Evolutionary conservation across 306 rosid species (phyloP).

Genomic region (Senna siamea): DNA sequence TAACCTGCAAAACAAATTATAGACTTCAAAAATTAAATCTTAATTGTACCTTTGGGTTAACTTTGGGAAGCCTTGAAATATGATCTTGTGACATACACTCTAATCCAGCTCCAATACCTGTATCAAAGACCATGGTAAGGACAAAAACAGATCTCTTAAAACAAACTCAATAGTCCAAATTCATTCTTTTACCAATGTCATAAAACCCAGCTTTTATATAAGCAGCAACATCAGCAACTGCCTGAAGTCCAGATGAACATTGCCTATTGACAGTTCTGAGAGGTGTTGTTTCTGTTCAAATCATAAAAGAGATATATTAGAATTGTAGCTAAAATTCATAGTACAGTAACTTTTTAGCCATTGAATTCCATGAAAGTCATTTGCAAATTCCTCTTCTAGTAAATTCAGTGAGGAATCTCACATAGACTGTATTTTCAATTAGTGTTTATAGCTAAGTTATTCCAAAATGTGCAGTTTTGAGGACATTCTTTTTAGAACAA

Average conservation of each 20-base stretch:
- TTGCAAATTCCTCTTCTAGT: not conserved
- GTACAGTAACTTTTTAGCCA: slow-evolving; percentile 2
- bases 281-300: slow-evolving; percentile 72
- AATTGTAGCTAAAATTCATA: slow-evolving; percentile 5
- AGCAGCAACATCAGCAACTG: slow-evolving; percentile 96
- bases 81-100: slow-evolving; percentile 70
- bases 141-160: slow-evolving; percentile 2
- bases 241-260: slow-evolving; percentile 97
- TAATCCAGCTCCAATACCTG: slow-evolving; percentile 93
- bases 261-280: slow-evolving; percentile 89
- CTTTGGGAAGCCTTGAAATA: slow-evolving; percentile 35
- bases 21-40: slow-evolving; percentile 1
- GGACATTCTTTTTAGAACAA: not conserved
- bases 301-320: slow-evolving; percentile 11
- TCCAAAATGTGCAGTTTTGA: not conserved
- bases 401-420: slow-evolving; percentile 6
- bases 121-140: slow-evolving; percentile 32
- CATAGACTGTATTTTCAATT: not conserved
- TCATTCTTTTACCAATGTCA: slow-evolving; percentile 67
- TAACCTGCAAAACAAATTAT: not conserved
- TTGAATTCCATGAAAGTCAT: slow-evolving; percentile 25
- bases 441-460: not conserved
- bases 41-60: slow-evolving; percentile 64
- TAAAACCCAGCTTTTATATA: slow-evolving; percentile 83
- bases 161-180: not conserved